Percentiles rank a stretch among this genome's conserved stretches.
Conservation (phyloP, 352 stramenopile genomes). For the Phytophthora foliorum region DNA sequence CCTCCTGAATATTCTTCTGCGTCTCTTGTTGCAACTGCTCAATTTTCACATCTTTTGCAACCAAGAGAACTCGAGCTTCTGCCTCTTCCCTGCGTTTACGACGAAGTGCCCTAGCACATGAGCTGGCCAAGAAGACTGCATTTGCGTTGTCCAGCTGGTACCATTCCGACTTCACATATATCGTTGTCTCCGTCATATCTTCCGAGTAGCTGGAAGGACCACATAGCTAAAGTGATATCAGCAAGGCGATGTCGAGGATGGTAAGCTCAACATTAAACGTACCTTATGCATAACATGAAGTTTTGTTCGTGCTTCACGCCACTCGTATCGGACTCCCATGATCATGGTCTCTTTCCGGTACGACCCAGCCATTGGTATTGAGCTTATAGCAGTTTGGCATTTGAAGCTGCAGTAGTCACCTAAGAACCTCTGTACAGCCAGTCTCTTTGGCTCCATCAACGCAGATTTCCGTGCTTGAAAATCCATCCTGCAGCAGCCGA, state of each 20-base stretch:
- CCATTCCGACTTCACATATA: slow-evolving; percentile 38
- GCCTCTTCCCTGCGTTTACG: slow-evolving; percentile 46
- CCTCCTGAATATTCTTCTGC: slow-evolving; percentile 41
- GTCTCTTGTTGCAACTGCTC: slow-evolving; percentile 58
- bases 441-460: slow-evolving; percentile 53
- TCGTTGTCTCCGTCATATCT: background rate
- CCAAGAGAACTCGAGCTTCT: slow-evolving; percentile 42
- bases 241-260: background rate
- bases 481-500: slow-evolving; percentile 38
- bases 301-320: slow-evolving; percentile 70
- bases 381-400: slow-evolving; percentile 4
- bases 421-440: slow-evolving; percentile 45
- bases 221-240: slow-evolving; percentile 23
- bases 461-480: slow-evolving; percentile 66
- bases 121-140: slow-evolving; percentile 58
- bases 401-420: slow-evolving; percentile 79
- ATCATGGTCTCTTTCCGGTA: slow-evolving; percentile 57
- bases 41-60: slow-evolving; percentile 49
- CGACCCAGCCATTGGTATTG: background rate
- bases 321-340: slow-evolving; percentile 72
- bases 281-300: slow-evolving; percentile 75
- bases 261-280: slow-evolving; percentile 25
- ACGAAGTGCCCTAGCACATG: slow-evolving; percentile 48
- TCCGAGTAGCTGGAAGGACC: slow-evolving; percentile 9
- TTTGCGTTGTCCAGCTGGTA: slow-evolving; percentile 55